Conservation (phyloP, 2,329 filamentous ascomycete genomes). For the Magnaporthiopsis incrustans region DNA sequence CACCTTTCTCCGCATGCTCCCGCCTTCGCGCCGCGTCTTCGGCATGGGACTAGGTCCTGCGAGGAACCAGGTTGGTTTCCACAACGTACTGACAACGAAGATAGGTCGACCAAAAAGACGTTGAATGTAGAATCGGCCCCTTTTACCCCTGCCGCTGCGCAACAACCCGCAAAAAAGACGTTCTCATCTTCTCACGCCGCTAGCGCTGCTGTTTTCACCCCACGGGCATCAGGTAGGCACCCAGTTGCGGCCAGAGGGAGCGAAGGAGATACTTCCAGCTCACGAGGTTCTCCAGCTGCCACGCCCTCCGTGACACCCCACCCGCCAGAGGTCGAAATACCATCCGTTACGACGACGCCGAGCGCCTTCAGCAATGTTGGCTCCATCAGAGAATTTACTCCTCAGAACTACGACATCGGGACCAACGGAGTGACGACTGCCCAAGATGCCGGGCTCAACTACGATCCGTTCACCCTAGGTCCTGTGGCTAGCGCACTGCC, state of each 20-base stretch:
- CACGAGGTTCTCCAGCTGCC: conserved; percentile 19
- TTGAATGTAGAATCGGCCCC: conserved; percentile 95
- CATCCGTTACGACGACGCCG: background rate
- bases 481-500: conserved; percentile 43
- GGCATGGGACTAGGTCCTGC: too few relatives aligned
- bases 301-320: conserved; percentile 28
- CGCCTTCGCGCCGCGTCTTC: too few relatives aligned
- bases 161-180: conserved; percentile 53
- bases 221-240: conserved; percentile 37
- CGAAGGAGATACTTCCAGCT: too few relatives aligned
- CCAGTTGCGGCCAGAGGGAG: background rate
- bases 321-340: conserved; percentile 30
- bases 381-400: conserved; percentile 52
- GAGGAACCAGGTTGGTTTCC: too few relatives aligned
- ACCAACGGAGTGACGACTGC: conserved; percentile 43
- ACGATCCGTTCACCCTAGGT: conserved; percentile 58
- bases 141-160: conserved; percentile 60
- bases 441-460: conserved; percentile 29
- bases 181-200: conserved; percentile 84
- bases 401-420: conserved; percentile 41
- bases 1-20: too few relatives aligned
- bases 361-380: conserved; percentile 42
- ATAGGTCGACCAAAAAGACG: conserved; percentile 41
- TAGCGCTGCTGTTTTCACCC: conserved; percentile 81
- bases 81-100: background rate